Percentiles rank a stretch among this genome's conserved stretches.
Conservation (phyloP, 768 basidiomycete species). For the Gautieria morchelliformis region DNA sequence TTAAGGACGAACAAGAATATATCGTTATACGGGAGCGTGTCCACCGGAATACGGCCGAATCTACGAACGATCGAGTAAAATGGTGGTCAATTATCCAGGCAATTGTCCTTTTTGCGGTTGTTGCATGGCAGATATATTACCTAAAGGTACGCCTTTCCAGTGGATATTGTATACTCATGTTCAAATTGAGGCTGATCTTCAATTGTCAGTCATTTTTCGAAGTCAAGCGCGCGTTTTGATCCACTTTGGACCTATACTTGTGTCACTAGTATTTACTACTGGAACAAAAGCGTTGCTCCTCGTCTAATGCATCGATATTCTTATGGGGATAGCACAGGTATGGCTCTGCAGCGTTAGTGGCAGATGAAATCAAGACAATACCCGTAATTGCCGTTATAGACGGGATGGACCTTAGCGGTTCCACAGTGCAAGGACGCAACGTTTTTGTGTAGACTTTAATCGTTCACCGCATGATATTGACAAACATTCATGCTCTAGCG, state of each 20-base stretch:
- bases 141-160: constrained; percentile 52
- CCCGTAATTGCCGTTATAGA: too few relatives aligned
- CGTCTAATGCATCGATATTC: neutral
- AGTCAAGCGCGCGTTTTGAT: constrained; percentile 78
- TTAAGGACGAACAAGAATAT: constrained; percentile 99
- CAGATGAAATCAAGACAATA: too few relatives aligned
- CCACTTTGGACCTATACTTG: neutral
- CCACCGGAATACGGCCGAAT: constrained; percentile 92
- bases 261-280: neutral
- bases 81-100: constrained; percentile 98
- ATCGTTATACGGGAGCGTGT: constrained; percentile 88
- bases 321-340: neutral
- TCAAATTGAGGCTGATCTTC: constrained; percentile 5
- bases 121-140: constrained; percentile 97
- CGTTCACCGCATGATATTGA: too few relatives aligned
- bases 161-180: neutral
- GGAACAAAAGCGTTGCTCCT: neutral
- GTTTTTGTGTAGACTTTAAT: too few relatives aligned
- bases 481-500: too few relatives aligned
- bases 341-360: too few relatives aligned
- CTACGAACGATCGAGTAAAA: constrained; percentile 89
- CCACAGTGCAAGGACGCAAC: too few relatives aligned
- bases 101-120: constrained; percentile 76
- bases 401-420: too few relatives aligned
- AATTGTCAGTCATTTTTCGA: constrained; percentile 71